Conservation (phyloP, 352 stramenopile genomes). For the Phytophthora foliorum region DNA sequence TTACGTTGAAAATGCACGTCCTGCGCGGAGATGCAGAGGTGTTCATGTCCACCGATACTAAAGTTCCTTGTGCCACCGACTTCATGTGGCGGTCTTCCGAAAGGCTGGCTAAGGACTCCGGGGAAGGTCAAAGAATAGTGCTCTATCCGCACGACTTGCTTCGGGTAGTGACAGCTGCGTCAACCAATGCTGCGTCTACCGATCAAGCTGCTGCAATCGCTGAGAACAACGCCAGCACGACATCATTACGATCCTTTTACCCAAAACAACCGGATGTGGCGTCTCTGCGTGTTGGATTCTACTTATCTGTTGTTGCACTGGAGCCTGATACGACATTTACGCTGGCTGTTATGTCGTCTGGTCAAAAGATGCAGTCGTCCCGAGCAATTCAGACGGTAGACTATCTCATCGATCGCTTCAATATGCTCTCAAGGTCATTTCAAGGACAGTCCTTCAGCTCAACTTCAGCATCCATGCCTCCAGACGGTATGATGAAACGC, state of each 20-base stretch:
- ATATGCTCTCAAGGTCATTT: slow-evolving; percentile 61
- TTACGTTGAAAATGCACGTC: slow-evolving; percentile 69
- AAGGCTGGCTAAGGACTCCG: slow-evolving; percentile 21
- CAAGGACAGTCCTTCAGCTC: slow-evolving; percentile 9
- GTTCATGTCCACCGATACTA: slow-evolving; percentile 79
- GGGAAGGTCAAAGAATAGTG: slow-evolving; percentile 57
- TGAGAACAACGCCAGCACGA: slow-evolving; percentile 16
- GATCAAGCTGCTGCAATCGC: slow-evolving; percentile 8
- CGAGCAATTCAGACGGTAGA: slow-evolving; percentile 72
- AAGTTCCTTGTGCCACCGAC: slow-evolving; percentile 66
- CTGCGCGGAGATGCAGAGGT: slow-evolving; percentile 60
- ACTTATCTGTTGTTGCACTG: slow-evolving; percentile 63
- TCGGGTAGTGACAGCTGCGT: slow-evolving; percentile 10
- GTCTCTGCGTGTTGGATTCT: slow-evolving; percentile 46
- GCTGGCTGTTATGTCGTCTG: slow-evolving; percentile 67
- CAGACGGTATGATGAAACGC: neutral
- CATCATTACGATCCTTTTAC: slow-evolving; percentile 28
- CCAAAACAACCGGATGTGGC: slow-evolving; percentile 14
- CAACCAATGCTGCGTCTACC: slow-evolving; percentile 18
- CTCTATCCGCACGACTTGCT: slow-evolving; percentile 66
- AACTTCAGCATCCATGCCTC: neutral
- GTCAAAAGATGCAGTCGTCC: slow-evolving; percentile 67
- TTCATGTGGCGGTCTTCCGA: slow-evolving; percentile 73
- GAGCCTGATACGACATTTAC: slow-evolving; percentile 54
- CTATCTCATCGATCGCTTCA: slow-evolving; percentile 76